A percentile compares a stretch with the other conserved stretches of the same genome.
Evolutionary conservation across 106 monocot species (phyloP).

Genomic region (Amphibolis antarctica): DNA sequence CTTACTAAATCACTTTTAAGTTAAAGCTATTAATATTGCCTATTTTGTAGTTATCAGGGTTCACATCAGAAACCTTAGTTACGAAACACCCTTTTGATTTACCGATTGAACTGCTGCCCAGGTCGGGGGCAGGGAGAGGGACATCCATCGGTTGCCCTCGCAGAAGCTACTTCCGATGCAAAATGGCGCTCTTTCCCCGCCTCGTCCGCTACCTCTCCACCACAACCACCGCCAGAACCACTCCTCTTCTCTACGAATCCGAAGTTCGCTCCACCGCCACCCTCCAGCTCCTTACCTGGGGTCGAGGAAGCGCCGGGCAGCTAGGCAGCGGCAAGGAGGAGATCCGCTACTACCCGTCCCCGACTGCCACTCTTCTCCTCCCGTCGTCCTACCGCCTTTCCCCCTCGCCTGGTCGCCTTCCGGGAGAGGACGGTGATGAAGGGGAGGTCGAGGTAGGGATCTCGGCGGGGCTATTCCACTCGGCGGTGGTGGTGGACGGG

Average conservation of each 20-base stretch:
- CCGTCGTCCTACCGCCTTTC: conserved; percentile 35
- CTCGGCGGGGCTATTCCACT: conserved; percentile 87
- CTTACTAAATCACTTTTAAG: no score
- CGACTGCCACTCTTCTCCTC: conserved; percentile 51
- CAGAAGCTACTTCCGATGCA: no score
- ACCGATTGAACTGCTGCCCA: no score
- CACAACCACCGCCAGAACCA: conserved; percentile 8
- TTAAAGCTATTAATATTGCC: no score
- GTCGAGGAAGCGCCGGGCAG: conserved; percentile 82
- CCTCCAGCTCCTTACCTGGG: conserved; percentile 76
- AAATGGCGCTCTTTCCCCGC: conserved; percentile 19
- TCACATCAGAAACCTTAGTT: no score
- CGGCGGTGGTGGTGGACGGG: conserved; percentile 62
- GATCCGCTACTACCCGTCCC: conserved; percentile 66
- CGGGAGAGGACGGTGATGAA: not conserved
- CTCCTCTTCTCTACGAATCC: conserved; percentile 30
- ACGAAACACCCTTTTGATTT: no score
- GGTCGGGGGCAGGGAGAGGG: no score
- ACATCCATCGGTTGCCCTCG: no score
- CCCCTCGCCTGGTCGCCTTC: conserved; percentile 37
- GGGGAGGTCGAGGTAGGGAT: conserved; percentile 40
- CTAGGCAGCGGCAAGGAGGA: conserved; percentile 83
- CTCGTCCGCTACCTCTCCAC: conserved; percentile 4
- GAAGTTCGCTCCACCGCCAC: conserved; percentile 2
- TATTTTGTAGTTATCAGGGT: no score